A percentile compares a stretch with the other conserved stretches of the same genome.
These are phyloP conservation scores for Fusarium sp. DNA, from an alignment of 2,329 filamentous ascomycete genomes.

Conservation along the genomic window DNA sequence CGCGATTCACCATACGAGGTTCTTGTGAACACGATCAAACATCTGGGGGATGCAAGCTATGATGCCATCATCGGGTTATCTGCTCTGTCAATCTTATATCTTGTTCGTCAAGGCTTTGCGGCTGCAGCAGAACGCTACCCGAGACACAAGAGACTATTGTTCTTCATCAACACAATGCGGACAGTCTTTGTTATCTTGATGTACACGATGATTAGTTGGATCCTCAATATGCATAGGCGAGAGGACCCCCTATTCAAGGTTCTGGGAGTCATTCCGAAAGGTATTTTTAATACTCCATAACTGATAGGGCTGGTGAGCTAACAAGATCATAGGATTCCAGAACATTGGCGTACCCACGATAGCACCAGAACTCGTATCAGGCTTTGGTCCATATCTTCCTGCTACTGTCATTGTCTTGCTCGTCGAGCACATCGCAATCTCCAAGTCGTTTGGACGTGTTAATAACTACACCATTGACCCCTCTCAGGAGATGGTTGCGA, in stretches of 20 bases:
- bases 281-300: constrained; percentile 37
- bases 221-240: constrained; percentile 78
- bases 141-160: constrained; percentile 77
- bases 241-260: constrained; percentile 78
- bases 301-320: not conserved
- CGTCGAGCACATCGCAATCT: constrained; percentile 97
- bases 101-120: constrained; percentile 76
- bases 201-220: constrained; percentile 91
- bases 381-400: constrained; percentile 80
- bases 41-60: constrained; percentile 74
- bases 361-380: constrained; percentile 72
- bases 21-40: constrained; percentile 83
- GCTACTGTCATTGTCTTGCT: constrained; percentile 92
- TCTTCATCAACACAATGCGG: constrained; percentile 91
- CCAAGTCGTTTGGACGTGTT: constrained; percentile 94
- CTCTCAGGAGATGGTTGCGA: constrained; percentile 95
- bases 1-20: constrained; percentile 84
- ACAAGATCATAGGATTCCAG: constrained; percentile 72
- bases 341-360: constrained; percentile 80
- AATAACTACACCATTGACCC: constrained; percentile 98
- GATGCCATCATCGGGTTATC: constrained; percentile 92
- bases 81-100: constrained; percentile 81
- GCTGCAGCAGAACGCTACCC: constrained; percentile 77
- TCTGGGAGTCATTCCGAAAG: constrained; percentile 81
- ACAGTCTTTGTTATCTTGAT: constrained; percentile 92